Base-by-base conservation (phyloP, 345 rosid species). In the Nephelium lappaceum region DNA sequence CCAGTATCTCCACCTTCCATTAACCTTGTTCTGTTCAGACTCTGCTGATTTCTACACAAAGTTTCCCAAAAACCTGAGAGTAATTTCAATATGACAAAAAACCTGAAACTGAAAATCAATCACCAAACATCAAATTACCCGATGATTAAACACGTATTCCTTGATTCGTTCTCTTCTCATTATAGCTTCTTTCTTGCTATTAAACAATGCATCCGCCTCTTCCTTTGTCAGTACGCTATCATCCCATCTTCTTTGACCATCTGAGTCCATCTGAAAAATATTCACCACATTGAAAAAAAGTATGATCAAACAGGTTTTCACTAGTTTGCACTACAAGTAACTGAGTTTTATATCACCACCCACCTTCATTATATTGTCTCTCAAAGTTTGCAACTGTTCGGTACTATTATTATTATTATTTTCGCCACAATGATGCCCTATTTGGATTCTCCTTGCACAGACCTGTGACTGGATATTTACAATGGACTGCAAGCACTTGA, bases 1-100 rank as follows among this genome's bases (percentile, higher is more conserved):
- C 98, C 98, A 95, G 76, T 92, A 88, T 87, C 90, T 91, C 91
- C 92, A 91, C 70, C 93, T 86, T 55, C 94, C 96, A 79, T 78
- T 87, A 7, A 74, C 85, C 64, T 84, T 90, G 78, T 80, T 87
- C 74, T 87, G 88, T 42, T 93, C 94, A 1, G 90, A 86, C 82
- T 95, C 98, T 8, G 95, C 88, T 0, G 98, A 92, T 80, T 89
- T 93, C 98, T 93, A 91, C 67, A 81, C 27, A 51, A 60, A 64
- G 38, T 61, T 45, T 18, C 5, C n/a, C 27, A 60, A 47, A 47
- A 14, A 49, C 67, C 8, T 70, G 2, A 75, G 61, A 78, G 65
- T 71, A 55, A 82, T 82, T 69, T 12, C 58, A 41, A 42, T 3
- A 70, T 36, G 36, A 14, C 43, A 42, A 5, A 21, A 25, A 62